A percentile compares a stretch with the other conserved stretches of the same genome.
These are phyloP conservation scores for Calocybe cyanea DNA, from an alignment of 768 basidiomycete species.

Conservation along the genomic window DNA sequence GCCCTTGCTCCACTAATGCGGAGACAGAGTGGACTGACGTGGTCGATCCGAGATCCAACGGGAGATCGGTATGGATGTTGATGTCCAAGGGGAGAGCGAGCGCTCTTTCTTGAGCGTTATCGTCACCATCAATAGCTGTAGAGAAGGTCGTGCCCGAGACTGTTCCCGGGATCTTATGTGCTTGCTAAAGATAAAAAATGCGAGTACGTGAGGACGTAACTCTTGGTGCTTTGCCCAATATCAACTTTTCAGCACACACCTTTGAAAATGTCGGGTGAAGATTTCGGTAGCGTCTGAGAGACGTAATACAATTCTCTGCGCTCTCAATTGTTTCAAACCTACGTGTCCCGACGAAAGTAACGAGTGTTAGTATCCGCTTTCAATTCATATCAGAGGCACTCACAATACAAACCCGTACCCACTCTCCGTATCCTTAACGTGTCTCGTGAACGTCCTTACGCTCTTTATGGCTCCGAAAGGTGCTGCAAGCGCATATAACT, in stretches of 20 bases:
- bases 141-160: constrained; percentile 9
- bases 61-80: background rate
- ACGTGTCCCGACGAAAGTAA: constrained; percentile 1
- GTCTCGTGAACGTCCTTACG: constrained; percentile 80
- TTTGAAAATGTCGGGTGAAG: constrained; percentile 87
- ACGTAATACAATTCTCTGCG: constrained; percentile 71
- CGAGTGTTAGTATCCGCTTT: background rate
- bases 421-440: constrained; percentile 69
- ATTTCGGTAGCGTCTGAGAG: constrained; percentile 68
- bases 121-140: too few relatives aligned
- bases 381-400: constrained; percentile 23
- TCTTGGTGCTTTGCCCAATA: too few relatives aligned
- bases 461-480: constrained; percentile 75
- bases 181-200: constrained; percentile 31
- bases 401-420: constrained; percentile 80
- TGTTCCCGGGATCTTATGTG: constrained; percentile 84
- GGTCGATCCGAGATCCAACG: background rate
- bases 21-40: background rate
- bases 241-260: too few relatives aligned
- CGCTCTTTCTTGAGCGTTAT: background rate
- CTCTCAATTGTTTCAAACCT: constrained; percentile 68
- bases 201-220: background rate
- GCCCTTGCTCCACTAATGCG: background rate
- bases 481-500: constrained; percentile 64
- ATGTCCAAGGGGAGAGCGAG: constrained; percentile 4